Base-by-base conservation (phyloP, 768 basidiomycete genomes). In the Hygrophorus russula region DNA sequence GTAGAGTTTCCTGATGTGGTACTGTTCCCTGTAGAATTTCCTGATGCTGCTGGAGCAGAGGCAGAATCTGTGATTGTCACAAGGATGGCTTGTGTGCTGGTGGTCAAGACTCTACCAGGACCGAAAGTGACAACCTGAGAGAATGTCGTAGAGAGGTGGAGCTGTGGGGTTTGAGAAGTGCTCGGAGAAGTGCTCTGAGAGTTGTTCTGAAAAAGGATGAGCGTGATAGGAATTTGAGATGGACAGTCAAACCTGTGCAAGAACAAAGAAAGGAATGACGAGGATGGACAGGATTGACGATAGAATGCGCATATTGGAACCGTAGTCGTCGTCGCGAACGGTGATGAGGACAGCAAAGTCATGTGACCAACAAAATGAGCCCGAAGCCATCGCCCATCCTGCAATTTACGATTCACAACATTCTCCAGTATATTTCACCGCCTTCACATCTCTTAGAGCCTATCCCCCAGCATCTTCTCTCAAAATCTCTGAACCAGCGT, bases 401-500 rank as follows among this genome's bases (percentile, higher is more conserved):
- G 2, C 54, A 62, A 5, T 62, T 68, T 39, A 52, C 66, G 6
- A 58, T 80, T 44, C 55, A 67, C 36, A 56, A 70, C 48, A 51
- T 78, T 33, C 71, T 84, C 24, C 67, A 74, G 49, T 75, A 78
- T 56, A 74, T 85, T 46, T 63, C 65, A 28, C 71, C 76, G 3
- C 66, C 70, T 0, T 69, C 70, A 4, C 65, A 65, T 43, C 65
- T 77, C 36, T 51, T 58, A 13, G 59, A 59, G n/a, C 66, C 68
- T 1, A 57, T 87, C 31, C 82, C 83, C 1, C 62, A 67, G 0
- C 71, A 80, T 56, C 67, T 85, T 37, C 51, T 86, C 45, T 83
- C 82, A 1, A 58, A 57, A 4, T 63, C 74, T 14, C 71, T 84
- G 27, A 64, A 66, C 2, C 76, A 82, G 56, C 68, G 83, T 30